Base-by-base conservation (phyloP, 495 filamentous ascomycete genomes). In the Wilcoxina mikolae region DNA sequence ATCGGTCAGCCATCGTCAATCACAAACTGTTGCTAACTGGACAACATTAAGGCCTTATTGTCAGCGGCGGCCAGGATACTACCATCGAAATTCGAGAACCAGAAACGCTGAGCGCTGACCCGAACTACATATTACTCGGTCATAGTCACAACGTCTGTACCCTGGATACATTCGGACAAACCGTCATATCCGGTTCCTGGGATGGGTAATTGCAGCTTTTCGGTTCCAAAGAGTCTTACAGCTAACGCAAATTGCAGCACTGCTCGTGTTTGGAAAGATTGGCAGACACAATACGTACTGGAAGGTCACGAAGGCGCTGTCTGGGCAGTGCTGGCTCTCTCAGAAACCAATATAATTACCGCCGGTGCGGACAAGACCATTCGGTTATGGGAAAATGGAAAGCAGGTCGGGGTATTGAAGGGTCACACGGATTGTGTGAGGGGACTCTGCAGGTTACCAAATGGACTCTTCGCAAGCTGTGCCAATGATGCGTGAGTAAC, bases 181-280 rank as follows among this genome's bases (percentile, higher is more conserved):
- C 77, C 64, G 75, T 96, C 48, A 80, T 95, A 39, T 95, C 89
- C 62, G 91, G 87, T n/a, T 82, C 87, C 66, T 99, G 93, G 93
- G 93, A 99, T 67, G 76, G 78, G 35, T 82, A 87, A 33, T 86
- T 11, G 78, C 85, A 27, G 64, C 11, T 46, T 46, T 24, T 20
- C 31, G 31, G 7, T 35, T 7, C 31, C 31, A 35, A 35, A 35
- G 31, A 35, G 15, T 7, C 43, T n/a, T n/a, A n/a, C 23, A 24
- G 43, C 43, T 46, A 24, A 46, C 11, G 17, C n/a, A 46, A 49
- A 45, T 22, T 42, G 27, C 55, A 66, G 64, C 22, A 66, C 61
- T 35, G 64, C 64, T 43, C 65, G 64, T 15, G 59, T 66, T 28
- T 66, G 64, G 64, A 58, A 47, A 46, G 60, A 81, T 57, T 94